A percentile compares a stretch with the other conserved stretches of the same genome.
These are phyloP conservation scores for Suillus weaverae DNA, from an alignment of 768 basidiomycete genomes.

Conservation along the genomic window DNA sequence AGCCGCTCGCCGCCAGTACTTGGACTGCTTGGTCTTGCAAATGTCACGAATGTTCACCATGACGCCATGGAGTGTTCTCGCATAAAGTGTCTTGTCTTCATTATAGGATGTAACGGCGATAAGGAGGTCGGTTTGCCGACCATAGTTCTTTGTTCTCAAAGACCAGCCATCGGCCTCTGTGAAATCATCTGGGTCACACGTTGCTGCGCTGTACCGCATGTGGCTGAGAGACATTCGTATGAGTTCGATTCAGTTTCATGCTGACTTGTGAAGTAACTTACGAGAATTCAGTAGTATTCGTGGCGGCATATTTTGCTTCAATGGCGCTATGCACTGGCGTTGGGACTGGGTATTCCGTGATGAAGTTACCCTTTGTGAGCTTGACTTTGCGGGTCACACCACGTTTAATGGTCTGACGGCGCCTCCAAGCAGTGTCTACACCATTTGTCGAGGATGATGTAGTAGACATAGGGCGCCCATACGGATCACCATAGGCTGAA, in stretches of 20 bases:
- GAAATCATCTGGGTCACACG: constrained; percentile 90
- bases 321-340: constrained; percentile 81
- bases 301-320: constrained; percentile 72
- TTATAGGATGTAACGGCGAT: constrained; percentile 95
- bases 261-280: constrained; percentile 39
- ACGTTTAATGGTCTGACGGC: constrained; percentile 89
- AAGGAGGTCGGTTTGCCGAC: constrained; percentile 87
- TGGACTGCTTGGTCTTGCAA: constrained; percentile 92
- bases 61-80: constrained; percentile 90
- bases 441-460: constrained; percentile 57
- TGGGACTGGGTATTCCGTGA: constrained; percentile 87
- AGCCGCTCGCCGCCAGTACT: constrained; percentile 82
- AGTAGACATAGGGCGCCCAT: constrained; percentile 51
- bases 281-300: constrained; percentile 89
- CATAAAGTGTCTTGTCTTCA: constrained; percentile 89
- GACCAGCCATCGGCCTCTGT: constrained; percentile 77
- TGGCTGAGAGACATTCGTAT: constrained; percentile 42
- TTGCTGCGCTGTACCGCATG: constrained; percentile 93
- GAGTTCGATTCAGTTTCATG: not conserved
- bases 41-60: constrained; percentile 99
- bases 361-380: constrained; percentile 91
- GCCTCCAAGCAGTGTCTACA: constrained; percentile 61
- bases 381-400: constrained; percentile 94
- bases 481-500: constrained; percentile 66
- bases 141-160: constrained; percentile 80